phyloP scores from a whole-genome alignment of 2,329 filamentous ascomycete species.

The Metarhizium humberi region DNA sequence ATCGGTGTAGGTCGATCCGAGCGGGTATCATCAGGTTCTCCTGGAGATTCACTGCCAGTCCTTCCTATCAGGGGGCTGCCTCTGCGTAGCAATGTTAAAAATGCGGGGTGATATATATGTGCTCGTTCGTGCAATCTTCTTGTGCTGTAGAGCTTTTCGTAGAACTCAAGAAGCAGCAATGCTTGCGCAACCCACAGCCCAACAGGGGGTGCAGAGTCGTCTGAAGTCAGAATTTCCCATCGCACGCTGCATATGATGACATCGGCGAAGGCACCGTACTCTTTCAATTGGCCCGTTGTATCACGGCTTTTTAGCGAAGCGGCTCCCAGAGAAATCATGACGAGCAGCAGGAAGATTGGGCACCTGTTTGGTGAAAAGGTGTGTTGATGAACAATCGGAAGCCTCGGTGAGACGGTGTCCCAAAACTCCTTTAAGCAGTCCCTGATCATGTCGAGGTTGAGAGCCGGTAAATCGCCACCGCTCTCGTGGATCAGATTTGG shows the following conservation, averaged over 20 bases:
- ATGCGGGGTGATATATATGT: slow-evolving; percentile 83
- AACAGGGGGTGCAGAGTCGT: slow-evolving; percentile 74
- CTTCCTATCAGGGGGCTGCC: slow-evolving; percentile 79
- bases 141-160: slow-evolving; percentile 87
- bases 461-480: slow-evolving; percentile 32
- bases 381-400: slow-evolving; percentile 81
- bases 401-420: slow-evolving; percentile 74
- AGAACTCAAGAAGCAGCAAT: slow-evolving; percentile 72
- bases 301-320: slow-evolving; percentile 61
- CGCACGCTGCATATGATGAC: slow-evolving; percentile 63
- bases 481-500: slow-evolving; percentile 27
- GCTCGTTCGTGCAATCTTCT: slow-evolving; percentile 75
- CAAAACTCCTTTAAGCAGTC: slow-evolving; percentile 82
- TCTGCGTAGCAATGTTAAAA: slow-evolving; percentile 73
- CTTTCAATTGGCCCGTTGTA: slow-evolving; percentile 40
- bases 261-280: slow-evolving; percentile 39
- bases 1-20: slow-evolving; percentile 27
- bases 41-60: slow-evolving; percentile 69
- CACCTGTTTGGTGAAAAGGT: slow-evolving; percentile 78
- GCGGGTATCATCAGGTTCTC: slow-evolving; percentile 32
- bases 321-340: slow-evolving; percentile 78
- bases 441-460: slow-evolving; percentile 75
- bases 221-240: slow-evolving; percentile 75
- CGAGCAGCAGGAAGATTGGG: slow-evolving; percentile 65
- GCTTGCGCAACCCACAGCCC: slow-evolving; percentile 86